Conservation (phyloP, 805 yeast genomes). For the Phaffomyces antillensis region DNA sequence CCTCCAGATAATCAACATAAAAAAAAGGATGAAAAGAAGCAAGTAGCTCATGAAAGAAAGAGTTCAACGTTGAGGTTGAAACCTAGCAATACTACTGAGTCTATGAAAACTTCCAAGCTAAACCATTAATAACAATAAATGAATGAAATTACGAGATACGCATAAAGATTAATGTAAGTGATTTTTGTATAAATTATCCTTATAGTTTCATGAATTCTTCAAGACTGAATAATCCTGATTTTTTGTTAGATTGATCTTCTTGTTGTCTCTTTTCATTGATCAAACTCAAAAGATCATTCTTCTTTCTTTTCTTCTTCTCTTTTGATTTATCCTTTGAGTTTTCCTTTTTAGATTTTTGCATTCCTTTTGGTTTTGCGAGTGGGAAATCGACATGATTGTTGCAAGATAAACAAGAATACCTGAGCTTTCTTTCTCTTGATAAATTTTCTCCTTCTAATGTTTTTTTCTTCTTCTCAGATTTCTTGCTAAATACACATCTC, state of each 20-base stretch:
- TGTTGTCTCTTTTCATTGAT: conserved; percentile 35
- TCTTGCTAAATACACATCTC: conserved; percentile 12
- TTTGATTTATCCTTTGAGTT: conserved; percentile 33
- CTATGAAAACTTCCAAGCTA: too few species aligned
- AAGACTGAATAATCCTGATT: conserved; percentile 34
- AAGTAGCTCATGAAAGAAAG: background rate
- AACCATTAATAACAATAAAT: too few species aligned
- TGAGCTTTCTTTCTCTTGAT: conserved; percentile 15
- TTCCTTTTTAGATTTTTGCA: background rate
- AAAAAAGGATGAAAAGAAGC: too few species aligned
- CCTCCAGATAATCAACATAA: background rate
- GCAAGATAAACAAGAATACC: conserved; percentile 26
- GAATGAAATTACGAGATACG: too few species aligned
- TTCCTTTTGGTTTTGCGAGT: conserved; percentile 9
- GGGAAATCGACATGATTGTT: conserved; percentile 13
- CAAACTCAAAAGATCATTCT: conserved; percentile 35
- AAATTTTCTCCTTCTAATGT: background rate
- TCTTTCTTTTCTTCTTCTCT: conserved; percentile 33
- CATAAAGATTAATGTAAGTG: too few species aligned
- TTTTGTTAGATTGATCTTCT: conserved; percentile 24
- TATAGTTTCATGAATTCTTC: conserved; percentile 40
- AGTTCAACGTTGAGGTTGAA: too few species aligned
- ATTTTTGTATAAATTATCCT: too few species aligned
- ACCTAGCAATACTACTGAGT: too few species aligned
- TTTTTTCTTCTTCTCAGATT: background rate